Percentiles rank a stretch among this genome's conserved stretches.
phyloP scores from a whole-genome alignment of 1,139 yeast species.

The Hemisphaericaspora lyxosophila region DNA sequence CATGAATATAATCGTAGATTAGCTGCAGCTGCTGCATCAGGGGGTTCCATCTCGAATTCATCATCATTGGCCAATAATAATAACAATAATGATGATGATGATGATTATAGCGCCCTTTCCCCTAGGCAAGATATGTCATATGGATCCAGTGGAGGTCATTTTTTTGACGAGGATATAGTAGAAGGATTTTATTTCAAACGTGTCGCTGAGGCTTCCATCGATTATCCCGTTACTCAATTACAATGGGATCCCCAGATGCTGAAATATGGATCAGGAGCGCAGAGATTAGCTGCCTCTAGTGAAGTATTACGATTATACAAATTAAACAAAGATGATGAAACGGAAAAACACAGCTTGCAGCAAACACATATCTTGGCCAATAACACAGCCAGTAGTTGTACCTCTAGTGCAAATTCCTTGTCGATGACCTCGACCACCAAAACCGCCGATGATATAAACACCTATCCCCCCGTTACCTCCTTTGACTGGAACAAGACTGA shows the following conservation, averaged over 20 bases:
- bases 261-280: constrained; percentile 23
- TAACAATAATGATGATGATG: constrained; percentile 2
- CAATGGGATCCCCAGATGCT: constrained; percentile 67
- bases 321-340: constrained; percentile 37
- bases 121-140: constrained; percentile 4
- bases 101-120: constrained; percentile 2
- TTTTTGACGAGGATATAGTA: constrained; percentile 19
- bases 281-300: constrained; percentile 64
- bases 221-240: constrained; percentile 66
- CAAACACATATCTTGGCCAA: constrained; percentile 47
- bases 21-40: not conserved
- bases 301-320: constrained; percentile 72
- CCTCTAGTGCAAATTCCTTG: constrained; percentile 9
- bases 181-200: constrained; percentile 49
- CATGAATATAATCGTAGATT: constrained; percentile 17
- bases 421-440: constrained; percentile 7
- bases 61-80: not conserved
- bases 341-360: constrained; percentile 31
- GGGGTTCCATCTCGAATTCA: not conserved
- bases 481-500: constrained; percentile 89
- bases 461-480: constrained; percentile 81
- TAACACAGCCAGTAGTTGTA: constrained; percentile 25
- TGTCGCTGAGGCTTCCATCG: constrained; percentile 54
- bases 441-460: constrained; percentile 38
- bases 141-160: not conserved